A percentile compares a stretch with the other conserved stretches of the same genome.
These are phyloP conservation scores for Suillus brevipes DNA, from an alignment of 768 basidiomycete genomes.

Conservation along the genomic window DNA sequence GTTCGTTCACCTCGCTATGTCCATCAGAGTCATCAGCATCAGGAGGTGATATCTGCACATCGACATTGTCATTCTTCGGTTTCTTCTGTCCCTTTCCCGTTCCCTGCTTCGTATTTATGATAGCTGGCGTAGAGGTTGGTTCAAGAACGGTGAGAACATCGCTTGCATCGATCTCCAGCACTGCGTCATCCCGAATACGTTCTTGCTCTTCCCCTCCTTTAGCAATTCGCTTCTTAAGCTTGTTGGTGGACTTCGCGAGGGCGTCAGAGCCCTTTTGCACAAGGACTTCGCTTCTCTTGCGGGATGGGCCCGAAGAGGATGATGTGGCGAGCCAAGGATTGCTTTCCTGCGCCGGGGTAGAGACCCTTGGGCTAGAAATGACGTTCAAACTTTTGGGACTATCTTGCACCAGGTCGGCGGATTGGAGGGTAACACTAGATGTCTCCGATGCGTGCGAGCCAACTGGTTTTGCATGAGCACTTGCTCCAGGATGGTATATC, in stretches of 20 bases:
- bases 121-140: neutral
- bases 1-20: constrained; percentile 70
- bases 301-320: constrained; percentile 47
- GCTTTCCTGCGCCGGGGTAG: constrained; percentile 17
- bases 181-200: constrained; percentile 69
- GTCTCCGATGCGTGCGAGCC: constrained; percentile 50
- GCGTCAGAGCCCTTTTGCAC: constrained; percentile 66
- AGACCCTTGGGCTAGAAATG: constrained; percentile 19
- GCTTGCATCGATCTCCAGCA: constrained; percentile 65
- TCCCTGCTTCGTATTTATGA: constrained; percentile 4
- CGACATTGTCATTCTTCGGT: neutral
- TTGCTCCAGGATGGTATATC: constrained; percentile 55
- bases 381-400: constrained; percentile 13
- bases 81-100: constrained; percentile 18
- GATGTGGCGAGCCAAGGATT: constrained; percentile 82
- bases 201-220: constrained; percentile 60
- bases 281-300: constrained; percentile 73
- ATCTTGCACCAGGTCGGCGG: constrained; percentile 49
- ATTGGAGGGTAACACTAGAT: constrained; percentile 69
- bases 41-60: neutral
- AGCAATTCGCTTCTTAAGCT: constrained; percentile 63
- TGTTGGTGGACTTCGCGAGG: constrained; percentile 68
- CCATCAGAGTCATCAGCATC: constrained; percentile 50
- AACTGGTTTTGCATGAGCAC: constrained; percentile 18
- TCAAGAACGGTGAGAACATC: constrained; percentile 22